A percentile compares a stretch with the other conserved stretches of the same genome.
These are phyloP conservation scores for Neltuma alba DNA, from an alignment of 306 rosid genomes.

Conservation along the genomic window DNA sequence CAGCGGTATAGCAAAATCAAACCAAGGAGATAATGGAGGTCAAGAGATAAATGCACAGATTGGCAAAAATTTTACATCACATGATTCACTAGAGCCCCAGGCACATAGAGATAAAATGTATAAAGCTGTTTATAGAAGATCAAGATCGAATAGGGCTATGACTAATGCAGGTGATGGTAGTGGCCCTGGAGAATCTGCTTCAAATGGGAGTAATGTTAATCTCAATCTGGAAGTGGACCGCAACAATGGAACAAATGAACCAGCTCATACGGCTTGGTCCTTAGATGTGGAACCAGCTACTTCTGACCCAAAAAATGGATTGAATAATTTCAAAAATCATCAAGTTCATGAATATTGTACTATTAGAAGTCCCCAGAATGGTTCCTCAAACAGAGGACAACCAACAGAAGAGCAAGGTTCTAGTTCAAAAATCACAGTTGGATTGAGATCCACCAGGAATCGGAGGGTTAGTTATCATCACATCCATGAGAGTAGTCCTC, in stretches of 20 bases:
- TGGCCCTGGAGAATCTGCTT: constrained; percentile 60
- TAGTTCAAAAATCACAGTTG: constrained; percentile 73
- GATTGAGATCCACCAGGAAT: constrained; percentile 85
- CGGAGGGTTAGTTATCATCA: constrained; percentile 62
- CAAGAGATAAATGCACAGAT: constrained; percentile 46
- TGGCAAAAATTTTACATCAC: constrained; percentile 46
- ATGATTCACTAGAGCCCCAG: constrained; percentile 50
- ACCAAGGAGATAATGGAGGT: constrained; percentile 50
- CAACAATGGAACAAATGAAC: constrained; percentile 52
- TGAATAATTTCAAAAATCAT: constrained; percentile 42
- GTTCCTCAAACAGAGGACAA: constrained; percentile 49
- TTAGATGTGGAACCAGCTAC: constrained; percentile 52
- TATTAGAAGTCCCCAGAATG: constrained; percentile 50
- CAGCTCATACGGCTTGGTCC: constrained; percentile 51
- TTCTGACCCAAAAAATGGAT: constrained; percentile 43
- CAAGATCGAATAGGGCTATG: constrained; percentile 63
- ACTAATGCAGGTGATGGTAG: constrained; percentile 52
- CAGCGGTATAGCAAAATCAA: constrained; percentile 38
- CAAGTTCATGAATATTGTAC: constrained; percentile 55
- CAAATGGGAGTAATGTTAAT: constrained; percentile 57
- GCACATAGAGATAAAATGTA: constrained; percentile 65
- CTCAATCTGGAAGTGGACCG: constrained; percentile 45
- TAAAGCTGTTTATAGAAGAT: constrained; percentile 78
- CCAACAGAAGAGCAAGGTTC: constrained; percentile 61
- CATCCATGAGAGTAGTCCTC: constrained; percentile 58